Evolutionary conservation across 768 basidiomycete species (phyloP).

Genomic region (Mycena indigotica): DNA sequence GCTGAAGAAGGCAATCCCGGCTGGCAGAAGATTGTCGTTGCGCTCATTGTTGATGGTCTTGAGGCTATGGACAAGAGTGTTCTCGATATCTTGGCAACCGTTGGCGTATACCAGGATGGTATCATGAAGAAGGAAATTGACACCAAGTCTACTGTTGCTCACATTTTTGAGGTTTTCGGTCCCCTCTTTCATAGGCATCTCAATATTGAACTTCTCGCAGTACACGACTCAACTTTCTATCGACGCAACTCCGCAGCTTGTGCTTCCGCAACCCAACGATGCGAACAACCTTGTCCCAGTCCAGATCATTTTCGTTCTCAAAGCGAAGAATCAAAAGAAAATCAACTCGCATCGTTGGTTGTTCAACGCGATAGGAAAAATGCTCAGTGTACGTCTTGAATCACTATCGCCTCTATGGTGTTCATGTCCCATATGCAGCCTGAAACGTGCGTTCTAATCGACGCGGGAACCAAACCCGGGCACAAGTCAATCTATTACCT

Average conservation of each 20-base stretch:
- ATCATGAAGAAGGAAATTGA: conserved; percentile 93
- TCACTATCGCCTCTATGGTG: neutral
- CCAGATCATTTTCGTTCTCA: conserved; percentile 87
- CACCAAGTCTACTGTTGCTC: conserved; percentile 85
- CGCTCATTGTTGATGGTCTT: conserved; percentile 89
- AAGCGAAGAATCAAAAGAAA: conserved; percentile 95
- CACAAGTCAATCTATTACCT: conserved; percentile 95
- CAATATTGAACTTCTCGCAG: conserved; percentile 38
- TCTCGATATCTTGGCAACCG: conserved; percentile 83
- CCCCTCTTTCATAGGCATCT: neutral
- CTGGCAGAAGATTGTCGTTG: conserved; percentile 92
- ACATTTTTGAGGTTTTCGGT: conserved; percentile 90
- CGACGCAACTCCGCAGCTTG: conserved; percentile 85
- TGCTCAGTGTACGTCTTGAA: conserved; percentile 58
- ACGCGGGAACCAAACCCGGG: conserved; percentile 96
- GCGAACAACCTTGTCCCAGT: conserved; percentile 92
- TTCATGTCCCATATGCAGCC: conserved; percentile 55
- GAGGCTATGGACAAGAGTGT: conserved; percentile 96
- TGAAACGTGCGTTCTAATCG: conserved; percentile 88
- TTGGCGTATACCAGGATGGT: conserved; percentile 93
- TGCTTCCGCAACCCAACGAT: conserved; percentile 87
- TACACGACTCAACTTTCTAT: conserved; percentile 97
- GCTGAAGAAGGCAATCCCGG: conserved; percentile 83
- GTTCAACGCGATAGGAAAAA: conserved; percentile 89
- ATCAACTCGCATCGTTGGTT: conserved; percentile 96